These are phyloP conservation scores for Amesomyces nigricolor DNA, from an alignment of 2,329 filamentous ascomycete genomes.

Conservation along the genomic window DNA sequence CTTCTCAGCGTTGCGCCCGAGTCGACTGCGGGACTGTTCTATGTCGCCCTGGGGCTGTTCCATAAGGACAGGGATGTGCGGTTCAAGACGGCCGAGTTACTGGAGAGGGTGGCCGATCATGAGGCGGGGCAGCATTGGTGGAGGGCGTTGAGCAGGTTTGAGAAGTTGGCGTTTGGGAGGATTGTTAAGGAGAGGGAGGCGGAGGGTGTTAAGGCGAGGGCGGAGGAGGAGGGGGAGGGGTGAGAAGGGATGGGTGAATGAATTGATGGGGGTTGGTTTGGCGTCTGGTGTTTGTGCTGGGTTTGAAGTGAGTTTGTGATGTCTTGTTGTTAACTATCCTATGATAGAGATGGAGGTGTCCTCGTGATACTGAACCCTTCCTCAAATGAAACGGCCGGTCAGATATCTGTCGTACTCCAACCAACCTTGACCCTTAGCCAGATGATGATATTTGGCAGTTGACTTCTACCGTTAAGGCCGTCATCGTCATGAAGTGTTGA, in stretches of 20 bases:
- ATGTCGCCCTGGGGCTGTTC: slow-evolving; percentile 83
- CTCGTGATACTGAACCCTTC: too few relatives aligned
- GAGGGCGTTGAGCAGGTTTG: slow-evolving; percentile 77
- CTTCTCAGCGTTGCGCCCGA: slow-evolving; percentile 78
- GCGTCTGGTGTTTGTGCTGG: too few relatives aligned
- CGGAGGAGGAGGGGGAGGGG: slow-evolving; percentile 9
- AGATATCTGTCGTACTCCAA: too few relatives aligned
- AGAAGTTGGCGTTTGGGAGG: slow-evolving; percentile 77
- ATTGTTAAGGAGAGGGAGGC: slow-evolving; percentile 62
- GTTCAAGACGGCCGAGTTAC: slow-evolving; percentile 66
- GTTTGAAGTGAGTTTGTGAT: too few relatives aligned
- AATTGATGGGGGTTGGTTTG: slow-evolving; percentile 11
- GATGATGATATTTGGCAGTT: too few relatives aligned
- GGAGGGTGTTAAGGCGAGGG: slow-evolving; percentile 37
- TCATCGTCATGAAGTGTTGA: too few relatives aligned
- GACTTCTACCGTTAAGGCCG: too few relatives aligned
- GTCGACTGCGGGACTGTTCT: slow-evolving; percentile 83
- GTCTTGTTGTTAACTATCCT: too few relatives aligned
- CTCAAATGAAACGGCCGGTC: too few relatives aligned
- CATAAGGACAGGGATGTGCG: slow-evolving; percentile 81
- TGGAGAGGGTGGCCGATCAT: slow-evolving; percentile 79
- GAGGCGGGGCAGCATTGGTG: slow-evolving; percentile 93
- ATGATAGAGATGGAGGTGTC: too few relatives aligned
- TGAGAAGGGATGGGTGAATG: slow-evolving; percentile 41
- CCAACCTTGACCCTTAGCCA: too few relatives aligned